These are phyloP conservation scores for Colletotrichum euphorbiae DNA, from an alignment of 2,329 filamentous ascomycete genomes.

Conservation along the genomic window DNA sequence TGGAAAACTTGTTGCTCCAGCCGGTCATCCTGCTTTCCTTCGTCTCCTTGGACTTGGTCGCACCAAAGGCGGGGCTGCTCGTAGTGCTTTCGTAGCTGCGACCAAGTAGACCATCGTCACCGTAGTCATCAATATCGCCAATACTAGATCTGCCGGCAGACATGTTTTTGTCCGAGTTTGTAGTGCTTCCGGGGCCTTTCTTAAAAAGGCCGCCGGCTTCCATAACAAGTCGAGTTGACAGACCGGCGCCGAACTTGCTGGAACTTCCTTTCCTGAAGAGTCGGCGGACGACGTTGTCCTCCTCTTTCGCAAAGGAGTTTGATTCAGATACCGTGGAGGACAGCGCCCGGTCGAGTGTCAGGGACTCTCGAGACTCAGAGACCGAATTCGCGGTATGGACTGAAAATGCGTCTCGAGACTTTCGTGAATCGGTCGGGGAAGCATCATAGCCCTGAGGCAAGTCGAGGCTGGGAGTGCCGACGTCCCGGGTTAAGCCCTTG, in stretches of 20 bases:
- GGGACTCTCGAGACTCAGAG: conserved; percentile 70
- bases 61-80: conserved; percentile 67
- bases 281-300: conserved; percentile 69
- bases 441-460: conserved; percentile 55
- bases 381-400: conserved; percentile 67
- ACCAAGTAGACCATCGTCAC: conserved; percentile 59
- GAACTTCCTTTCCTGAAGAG: conserved; percentile 74
- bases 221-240: conserved; percentile 67
- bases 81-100: conserved; percentile 68
- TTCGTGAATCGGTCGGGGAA: conserved; percentile 64
- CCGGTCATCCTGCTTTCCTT: conserved; percentile 63
- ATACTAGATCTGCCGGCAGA: conserved; percentile 69
- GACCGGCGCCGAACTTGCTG: conserved; percentile 67
- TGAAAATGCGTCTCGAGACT: conserved; percentile 68
- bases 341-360: conserved; percentile 64
- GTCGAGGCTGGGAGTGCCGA: conserved; percentile 54
- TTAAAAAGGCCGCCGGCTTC: conserved; percentile 66
- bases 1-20: conserved; percentile 64
- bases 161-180: conserved; percentile 67
- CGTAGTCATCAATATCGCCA: conserved; percentile 65
- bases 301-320: conserved; percentile 58
- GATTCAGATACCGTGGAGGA: conserved; percentile 70
- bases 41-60: conserved; percentile 58
- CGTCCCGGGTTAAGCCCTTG: conserved; percentile 53
- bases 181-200: conserved; percentile 68